phyloP scores from a whole-genome alignment of 768 basidiomycete species.

The Boletus insuetus region DNA sequence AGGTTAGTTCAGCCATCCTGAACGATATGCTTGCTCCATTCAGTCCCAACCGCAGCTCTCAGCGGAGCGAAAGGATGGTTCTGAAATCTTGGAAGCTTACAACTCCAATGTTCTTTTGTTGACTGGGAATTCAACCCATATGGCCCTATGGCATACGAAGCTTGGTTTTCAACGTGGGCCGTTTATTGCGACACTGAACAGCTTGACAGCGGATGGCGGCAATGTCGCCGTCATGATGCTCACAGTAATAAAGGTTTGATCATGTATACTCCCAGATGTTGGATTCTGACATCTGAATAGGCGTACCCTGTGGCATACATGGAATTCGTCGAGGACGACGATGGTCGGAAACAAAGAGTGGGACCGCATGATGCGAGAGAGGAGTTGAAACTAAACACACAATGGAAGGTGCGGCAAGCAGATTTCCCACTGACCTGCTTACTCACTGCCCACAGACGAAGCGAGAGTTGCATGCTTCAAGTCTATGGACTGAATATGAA shows the following conservation, averaged over 20 bases:
- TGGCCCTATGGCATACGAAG: conserved; percentile 85
- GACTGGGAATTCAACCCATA: conserved; percentile 80
- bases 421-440: not conserved
- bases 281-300: conserved; percentile 32
- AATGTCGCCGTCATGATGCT: conserved; percentile 71
- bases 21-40: not conserved
- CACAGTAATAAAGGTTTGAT: conserved; percentile 58
- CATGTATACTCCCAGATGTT: not conserved
- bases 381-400: conserved; percentile 54
- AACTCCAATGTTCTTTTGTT: conserved; percentile 62
- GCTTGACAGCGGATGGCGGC: conserved; percentile 82
- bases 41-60: conserved; percentile 47
- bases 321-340: conserved; percentile 54
- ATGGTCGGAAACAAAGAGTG: conserved; percentile 48
- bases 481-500: conserved; percentile 56
- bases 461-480: conserved; percentile 56
- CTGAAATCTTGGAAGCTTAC: conserved; percentile 81
- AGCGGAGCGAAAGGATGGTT: conserved; percentile 69
- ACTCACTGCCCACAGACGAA: conserved; percentile 42
- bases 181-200: conserved; percentile 73
- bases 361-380: conserved; percentile 71
- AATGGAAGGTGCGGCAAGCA: conserved; percentile 63
- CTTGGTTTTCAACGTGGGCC: conserved; percentile 73
- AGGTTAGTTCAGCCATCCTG: conserved; percentile 45
- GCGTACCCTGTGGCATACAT: conserved; percentile 75